phyloP scores from a whole-genome alignment of 148 eudicot species.

The Diospyros lotus region DNA sequence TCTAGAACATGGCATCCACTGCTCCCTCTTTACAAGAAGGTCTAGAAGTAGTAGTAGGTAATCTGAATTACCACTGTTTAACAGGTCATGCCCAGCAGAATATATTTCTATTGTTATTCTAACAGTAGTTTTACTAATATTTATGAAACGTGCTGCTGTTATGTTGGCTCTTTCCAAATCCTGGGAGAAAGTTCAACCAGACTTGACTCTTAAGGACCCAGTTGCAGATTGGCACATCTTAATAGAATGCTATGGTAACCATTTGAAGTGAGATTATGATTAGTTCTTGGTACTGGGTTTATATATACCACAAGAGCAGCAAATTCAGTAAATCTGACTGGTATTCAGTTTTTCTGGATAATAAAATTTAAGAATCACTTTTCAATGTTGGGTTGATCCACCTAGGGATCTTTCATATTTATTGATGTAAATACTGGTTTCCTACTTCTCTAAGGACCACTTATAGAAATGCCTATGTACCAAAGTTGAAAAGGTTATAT shows the following conservation, averaged over 20 bases:
- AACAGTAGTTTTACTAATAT: background rate
- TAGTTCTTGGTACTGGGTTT: background rate
- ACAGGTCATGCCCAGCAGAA: too few relatives aligned
- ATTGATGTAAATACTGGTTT: slow-evolving; percentile 15
- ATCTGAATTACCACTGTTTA: too few relatives aligned
- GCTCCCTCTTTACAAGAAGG: too few relatives aligned
- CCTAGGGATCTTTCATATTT: slow-evolving; percentile 19
- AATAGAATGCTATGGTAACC: slow-evolving; percentile 14
- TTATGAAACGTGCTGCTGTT: background rate
- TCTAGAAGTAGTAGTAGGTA: too few relatives aligned
- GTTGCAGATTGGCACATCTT: slow-evolving; percentile 6
- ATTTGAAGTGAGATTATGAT: slow-evolving; percentile 8
- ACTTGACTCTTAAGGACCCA: background rate
- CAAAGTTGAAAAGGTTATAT: background rate
- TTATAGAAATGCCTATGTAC: background rate
- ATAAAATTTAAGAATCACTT: background rate
- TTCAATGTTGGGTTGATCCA: slow-evolving; percentile 29
- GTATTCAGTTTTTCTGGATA: background rate
- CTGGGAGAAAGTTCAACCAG: slow-evolving; percentile 10
- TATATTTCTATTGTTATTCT: background rate
- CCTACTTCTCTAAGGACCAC: background rate
- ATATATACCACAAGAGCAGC: background rate
- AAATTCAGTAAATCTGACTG: background rate
- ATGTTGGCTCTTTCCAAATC: slow-evolving; percentile 11
- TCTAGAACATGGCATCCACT: too few relatives aligned